These are phyloP conservation scores for Rhododendron griersonianum DNA, from an alignment of 148 eudicot species.

Conservation along the genomic window DNA sequence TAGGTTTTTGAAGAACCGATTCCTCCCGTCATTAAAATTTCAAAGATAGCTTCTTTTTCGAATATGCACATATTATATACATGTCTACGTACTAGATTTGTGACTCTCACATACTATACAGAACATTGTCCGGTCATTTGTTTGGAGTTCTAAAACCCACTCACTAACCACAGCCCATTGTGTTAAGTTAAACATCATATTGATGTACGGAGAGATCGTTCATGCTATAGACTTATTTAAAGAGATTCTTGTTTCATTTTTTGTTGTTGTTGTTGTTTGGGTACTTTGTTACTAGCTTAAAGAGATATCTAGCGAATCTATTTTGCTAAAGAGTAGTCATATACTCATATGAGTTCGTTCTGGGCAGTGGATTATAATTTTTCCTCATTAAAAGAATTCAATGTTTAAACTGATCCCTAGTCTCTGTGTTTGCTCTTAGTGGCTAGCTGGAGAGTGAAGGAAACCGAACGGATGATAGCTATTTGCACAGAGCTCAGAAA, in stretches of 20 bases:
- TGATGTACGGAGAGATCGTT: neutral
- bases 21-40: neutral
- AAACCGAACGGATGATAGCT: constrained; percentile 97
- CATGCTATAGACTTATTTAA: neutral
- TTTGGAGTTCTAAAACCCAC: neutral
- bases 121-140: neutral
- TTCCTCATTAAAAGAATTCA: neutral
- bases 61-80: neutral
- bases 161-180: neutral
- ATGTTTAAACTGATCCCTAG: neutral
- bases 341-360: neutral
- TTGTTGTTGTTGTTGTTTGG: neutral
- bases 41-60: neutral
- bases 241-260: neutral
- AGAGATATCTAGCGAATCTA: neutral
- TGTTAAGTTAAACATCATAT: neutral
- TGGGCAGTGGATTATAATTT: neutral
- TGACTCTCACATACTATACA: neutral
- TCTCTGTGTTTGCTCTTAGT: constrained; percentile 36
- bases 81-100: neutral
- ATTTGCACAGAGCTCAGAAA: constrained; percentile 98
- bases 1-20: neutral
- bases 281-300: neutral
- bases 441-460: constrained; percentile 99
- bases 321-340: neutral